A percentile compares a stretch with the other conserved stretches of the same genome.
Conservation (phyloP, 2,329 filamentous ascomycete genomes). For the Clarireedia monteithiana region DNA sequence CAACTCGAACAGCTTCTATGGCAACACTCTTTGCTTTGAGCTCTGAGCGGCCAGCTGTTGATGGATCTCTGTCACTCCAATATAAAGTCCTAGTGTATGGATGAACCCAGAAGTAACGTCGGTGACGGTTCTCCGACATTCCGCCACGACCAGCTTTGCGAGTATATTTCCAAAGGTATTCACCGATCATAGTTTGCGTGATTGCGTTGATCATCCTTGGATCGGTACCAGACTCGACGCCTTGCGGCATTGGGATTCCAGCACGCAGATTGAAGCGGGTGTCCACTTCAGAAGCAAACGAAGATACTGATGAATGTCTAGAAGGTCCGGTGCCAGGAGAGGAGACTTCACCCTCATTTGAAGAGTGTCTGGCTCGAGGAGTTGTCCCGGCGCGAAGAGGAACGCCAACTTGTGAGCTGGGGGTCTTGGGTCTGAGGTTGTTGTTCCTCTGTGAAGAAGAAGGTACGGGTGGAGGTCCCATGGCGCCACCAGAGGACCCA, state of each 20-base stretch:
- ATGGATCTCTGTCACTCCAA: constrained; percentile 90
- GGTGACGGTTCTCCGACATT: constrained; percentile 82
- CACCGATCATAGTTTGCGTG: constrained; percentile 98
- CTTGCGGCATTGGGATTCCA: constrained; percentile 44
- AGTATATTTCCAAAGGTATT: constrained; percentile 98
- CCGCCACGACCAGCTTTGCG: constrained; percentile 85
- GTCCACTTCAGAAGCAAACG: constrained; percentile 91
- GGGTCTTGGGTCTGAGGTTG: constrained; percentile 50
- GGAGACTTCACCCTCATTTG: constrained; percentile 42
- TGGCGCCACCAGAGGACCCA: constrained; percentile 41
- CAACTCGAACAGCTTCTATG: constrained; percentile 83
- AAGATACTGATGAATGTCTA: constrained; percentile 82
- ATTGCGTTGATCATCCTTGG: constrained; percentile 98
- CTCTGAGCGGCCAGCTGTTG: constrained; percentile 67
- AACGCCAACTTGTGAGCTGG: constrained; percentile 37
- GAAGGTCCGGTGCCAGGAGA: constrained; percentile 39
- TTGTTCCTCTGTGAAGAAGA: constrained; percentile 59
- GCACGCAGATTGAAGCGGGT: constrained; percentile 74
- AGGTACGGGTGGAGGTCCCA: constrained; percentile 81
- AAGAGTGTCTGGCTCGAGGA: constrained; percentile 39
- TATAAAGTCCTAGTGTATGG: constrained; percentile 94
- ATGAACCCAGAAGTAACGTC: constrained; percentile 98
- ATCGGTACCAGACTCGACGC: constrained; percentile 69
- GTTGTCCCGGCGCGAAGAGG: constrained; percentile 49
- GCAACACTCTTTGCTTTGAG: constrained; percentile 79